Evolutionary conservation across 768 basidiomycete genomes (phyloP), one percentile per base, ranked within the genome.

Genomic region (Leucosporidium scottii): DNA sequence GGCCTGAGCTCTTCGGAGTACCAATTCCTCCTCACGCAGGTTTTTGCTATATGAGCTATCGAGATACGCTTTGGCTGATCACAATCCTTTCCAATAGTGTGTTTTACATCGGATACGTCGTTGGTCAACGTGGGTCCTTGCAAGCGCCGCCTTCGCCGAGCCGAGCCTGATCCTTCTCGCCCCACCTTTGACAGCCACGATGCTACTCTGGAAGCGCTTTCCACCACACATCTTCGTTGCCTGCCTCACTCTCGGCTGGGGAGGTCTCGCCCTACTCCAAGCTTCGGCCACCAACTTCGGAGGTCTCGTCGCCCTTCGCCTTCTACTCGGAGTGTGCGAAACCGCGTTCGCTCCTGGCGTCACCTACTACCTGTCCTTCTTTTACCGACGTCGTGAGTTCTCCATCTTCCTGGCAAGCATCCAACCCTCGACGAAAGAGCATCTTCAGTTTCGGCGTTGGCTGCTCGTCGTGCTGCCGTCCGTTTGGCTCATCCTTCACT

Each of bases 311-410:
- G 66, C 17, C 8, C 48, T 67, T 7, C 66, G 66, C 13, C 31
- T 67, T 48, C 17, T 67, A 0, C 56, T 67, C 3, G 66, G 66
- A 3, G 20, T 67, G 4, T 55, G 60, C 12, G 66, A 67, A 21
- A 67, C 66, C 23, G 39, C 34, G 1, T 55, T 63, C 47, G 25
- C 28, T 1, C 53, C 53, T 7, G 53, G 39, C 9, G 39, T 60
- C n/a, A 56, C 66, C n/a, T 61, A 61, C 56, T 67, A 57, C 23
- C 56, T 61, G 12, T 36, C 61, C 8, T 62, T 67, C 56, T 67
- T 67, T 49, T 67, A 62, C 55, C 18, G 10, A 15, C 55, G 66
- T 10, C 61, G 61, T 7, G 61, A 67, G 23, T 44, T 8, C 34
- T 10, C 10, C 34, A 5, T 34, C n/a, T n/a, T n/a, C n/a, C n/a